A percentile compares a stretch with the other conserved stretches of the same genome.
These are phyloP conservation scores for Trichoderma sp. DNA, from an alignment of 2,329 filamentous ascomycete genomes.

Conservation along the genomic window DNA sequence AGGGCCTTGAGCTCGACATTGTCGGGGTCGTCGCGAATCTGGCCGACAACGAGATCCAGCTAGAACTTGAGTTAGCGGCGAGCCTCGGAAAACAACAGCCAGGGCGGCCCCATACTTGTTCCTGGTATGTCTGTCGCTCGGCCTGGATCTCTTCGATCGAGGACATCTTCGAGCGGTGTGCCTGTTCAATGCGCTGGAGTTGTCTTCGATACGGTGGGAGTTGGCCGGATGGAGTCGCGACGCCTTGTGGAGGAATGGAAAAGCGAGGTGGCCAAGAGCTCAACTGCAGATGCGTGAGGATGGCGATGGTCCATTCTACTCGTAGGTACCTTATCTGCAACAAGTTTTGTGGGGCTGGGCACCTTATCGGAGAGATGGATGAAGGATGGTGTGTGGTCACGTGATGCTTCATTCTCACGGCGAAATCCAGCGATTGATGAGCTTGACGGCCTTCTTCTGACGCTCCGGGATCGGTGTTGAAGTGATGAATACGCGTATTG, in stretches of 20 bases:
- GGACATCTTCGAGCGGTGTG: slow-evolving; percentile 35
- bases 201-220: not conserved
- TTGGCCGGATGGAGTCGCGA: not conserved
- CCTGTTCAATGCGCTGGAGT: not conserved
- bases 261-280: not conserved
- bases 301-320: not conserved
- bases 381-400: not conserved
- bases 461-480: slow-evolving; percentile 1
- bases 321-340: not conserved
- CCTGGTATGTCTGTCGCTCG: slow-evolving; percentile 58
- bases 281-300: not conserved
- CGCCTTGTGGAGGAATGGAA: not conserved
- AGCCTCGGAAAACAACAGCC: not conserved
- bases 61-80: slow-evolving; percentile 43
- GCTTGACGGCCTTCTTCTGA: not conserved
- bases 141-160: slow-evolving; percentile 50
- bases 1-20: slow-evolving; percentile 77
- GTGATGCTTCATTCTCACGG: not conserved
- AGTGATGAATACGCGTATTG: not conserved
- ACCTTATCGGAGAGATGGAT: not conserved
- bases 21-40: slow-evolving; percentile 77
- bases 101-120: slow-evolving; percentile 52
- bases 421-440: not conserved
- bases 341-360: not conserved
- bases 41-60: slow-evolving; percentile 76